These are phyloP conservation scores for Elasticomyces elasticus DNA, from an alignment of 495 filamentous ascomycete species.

Conservation along the genomic window DNA sequence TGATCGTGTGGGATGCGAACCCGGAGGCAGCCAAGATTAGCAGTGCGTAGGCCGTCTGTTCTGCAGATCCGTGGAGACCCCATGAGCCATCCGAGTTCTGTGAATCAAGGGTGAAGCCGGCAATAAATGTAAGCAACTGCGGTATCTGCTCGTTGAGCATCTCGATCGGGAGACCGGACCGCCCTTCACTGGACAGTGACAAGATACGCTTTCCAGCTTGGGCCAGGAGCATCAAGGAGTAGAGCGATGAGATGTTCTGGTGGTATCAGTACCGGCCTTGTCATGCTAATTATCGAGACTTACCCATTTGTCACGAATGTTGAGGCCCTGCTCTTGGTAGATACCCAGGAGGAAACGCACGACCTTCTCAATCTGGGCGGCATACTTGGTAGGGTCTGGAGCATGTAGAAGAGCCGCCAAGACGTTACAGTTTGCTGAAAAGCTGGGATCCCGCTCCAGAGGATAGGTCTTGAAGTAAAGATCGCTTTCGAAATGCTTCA, in stretches of 20 bases:
- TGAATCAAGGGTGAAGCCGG: background rate
- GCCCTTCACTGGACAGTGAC: background rate
- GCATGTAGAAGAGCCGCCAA: slow-evolving; percentile 28
- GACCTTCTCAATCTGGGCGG: slow-evolving; percentile 5
- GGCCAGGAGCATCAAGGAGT: slow-evolving; percentile 8
- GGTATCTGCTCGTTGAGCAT: background rate
- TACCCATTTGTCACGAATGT: slow-evolving; percentile 4
- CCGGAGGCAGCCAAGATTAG: background rate
- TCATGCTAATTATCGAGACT: too few species aligned
- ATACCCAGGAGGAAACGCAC: background rate
- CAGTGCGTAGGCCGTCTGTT: slow-evolving; percentile 10
- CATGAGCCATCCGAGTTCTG: background rate
- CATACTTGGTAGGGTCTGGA: background rate
- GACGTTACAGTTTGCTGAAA: slow-evolving; percentile 39
- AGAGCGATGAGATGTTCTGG: slow-evolving; percentile 9
- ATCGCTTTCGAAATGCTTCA: slow-evolving; percentile 31
- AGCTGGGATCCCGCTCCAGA: slow-evolving; percentile 32
- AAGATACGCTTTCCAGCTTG: slow-evolving; percentile 4
- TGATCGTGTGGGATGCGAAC: background rate
- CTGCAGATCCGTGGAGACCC: background rate
- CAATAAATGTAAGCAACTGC: background rate
- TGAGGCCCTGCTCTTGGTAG: background rate
- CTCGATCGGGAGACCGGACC: background rate
- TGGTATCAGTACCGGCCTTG: background rate
- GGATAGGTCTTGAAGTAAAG: slow-evolving; percentile 36